Conservation (phyloP, 106 monocot genomes). For the Dactylorhiza incarnata region DNA sequence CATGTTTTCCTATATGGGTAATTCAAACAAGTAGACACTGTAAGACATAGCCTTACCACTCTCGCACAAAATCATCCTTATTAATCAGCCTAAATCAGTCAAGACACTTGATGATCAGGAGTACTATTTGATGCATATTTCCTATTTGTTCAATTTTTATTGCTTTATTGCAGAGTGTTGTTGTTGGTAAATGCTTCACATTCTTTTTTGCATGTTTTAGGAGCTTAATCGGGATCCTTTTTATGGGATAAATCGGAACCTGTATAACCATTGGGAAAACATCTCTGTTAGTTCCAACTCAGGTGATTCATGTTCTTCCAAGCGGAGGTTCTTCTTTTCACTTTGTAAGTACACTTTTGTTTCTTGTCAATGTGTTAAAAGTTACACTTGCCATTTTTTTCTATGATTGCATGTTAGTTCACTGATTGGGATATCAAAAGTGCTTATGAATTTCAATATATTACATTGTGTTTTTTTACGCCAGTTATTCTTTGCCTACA, state of each 20-base stretch:
- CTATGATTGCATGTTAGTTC: background rate
- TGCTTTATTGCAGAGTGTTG: background rate
- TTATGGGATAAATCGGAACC: constrained; percentile 48
- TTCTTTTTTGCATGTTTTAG: constrained; percentile 24
- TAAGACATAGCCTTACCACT: background rate
- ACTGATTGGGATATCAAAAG: background rate
- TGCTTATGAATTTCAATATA: background rate
- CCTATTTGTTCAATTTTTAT: background rate
- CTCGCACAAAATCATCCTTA: background rate
- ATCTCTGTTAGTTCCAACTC: constrained; percentile 26
- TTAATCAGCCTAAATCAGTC: background rate
- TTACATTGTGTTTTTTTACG: background rate
- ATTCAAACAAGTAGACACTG: background rate
- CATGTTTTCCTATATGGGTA: background rate
- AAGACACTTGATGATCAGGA: background rate
- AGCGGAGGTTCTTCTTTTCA: constrained; percentile 66
- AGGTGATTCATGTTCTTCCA: constrained; percentile 38
- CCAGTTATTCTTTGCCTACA: background rate
- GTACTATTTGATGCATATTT: background rate
- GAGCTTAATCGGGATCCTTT: constrained; percentile 18
- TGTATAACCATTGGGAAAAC: constrained; percentile 63
- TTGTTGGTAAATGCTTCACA: background rate
- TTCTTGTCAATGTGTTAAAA: background rate
- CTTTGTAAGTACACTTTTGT: constrained; percentile 53
- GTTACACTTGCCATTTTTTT: background rate